phyloP scores from a whole-genome alignment of 2,329 filamentous ascomycete genomes.

The Neofusicoccum parvum region DNA sequence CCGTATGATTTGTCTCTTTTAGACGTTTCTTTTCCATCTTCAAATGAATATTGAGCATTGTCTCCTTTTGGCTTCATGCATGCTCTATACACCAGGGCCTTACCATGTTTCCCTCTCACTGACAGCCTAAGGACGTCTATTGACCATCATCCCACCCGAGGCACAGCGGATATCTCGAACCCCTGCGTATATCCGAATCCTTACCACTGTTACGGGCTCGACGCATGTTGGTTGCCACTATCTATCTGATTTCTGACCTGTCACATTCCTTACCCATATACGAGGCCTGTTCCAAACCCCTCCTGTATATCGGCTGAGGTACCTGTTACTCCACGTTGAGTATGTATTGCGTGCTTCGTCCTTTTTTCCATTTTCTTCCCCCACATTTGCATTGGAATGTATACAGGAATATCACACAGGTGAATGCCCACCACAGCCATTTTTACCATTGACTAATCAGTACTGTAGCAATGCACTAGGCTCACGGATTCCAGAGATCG shows the following conservation, averaged over 20 bases:
- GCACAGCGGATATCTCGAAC: background rate
- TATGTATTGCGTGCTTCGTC: too few relatives aligned
- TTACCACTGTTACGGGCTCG: background rate
- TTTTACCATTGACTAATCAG: too few relatives aligned
- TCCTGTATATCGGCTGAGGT: background rate
- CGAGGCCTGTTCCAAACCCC: background rate
- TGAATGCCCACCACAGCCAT: too few relatives aligned
- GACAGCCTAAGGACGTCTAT: background rate
- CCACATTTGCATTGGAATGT: too few relatives aligned
- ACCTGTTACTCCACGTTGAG: too few relatives aligned
- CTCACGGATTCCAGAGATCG: too few relatives aligned
- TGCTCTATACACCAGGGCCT: background rate
- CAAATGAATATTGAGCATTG: background rate
- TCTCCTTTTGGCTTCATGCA: background rate
- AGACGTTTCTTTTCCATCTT: background rate
- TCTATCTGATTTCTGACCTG: background rate
- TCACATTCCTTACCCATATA: background rate
- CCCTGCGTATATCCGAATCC: constrained; percentile 9
- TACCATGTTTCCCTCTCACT: background rate
- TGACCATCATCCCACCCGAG: background rate
- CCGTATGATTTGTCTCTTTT: background rate
- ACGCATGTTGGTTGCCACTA: background rate
- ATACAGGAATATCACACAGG: too few relatives aligned
- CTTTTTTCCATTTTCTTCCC: too few relatives aligned
- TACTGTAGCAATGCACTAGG: too few relatives aligned